A percentile compares a stretch with the other conserved stretches of the same genome.
Evolutionary conservation across 2,329 filamentous ascomycete genomes (phyloP).

Genomic region (Nemania diffusa): DNA sequence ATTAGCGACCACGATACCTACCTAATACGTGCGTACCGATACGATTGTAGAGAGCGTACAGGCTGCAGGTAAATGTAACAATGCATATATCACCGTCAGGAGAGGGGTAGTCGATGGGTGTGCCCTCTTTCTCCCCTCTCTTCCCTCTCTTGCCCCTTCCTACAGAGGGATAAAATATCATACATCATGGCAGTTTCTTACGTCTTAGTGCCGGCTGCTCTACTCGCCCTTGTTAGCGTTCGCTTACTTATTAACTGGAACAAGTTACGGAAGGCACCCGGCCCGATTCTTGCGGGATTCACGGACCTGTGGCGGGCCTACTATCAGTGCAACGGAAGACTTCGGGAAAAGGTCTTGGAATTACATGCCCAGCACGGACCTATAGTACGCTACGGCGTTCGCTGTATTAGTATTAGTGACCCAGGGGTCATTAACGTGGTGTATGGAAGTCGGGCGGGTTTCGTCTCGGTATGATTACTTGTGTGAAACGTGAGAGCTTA

Average conservation of each 20-base stretch:
- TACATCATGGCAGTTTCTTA: conserved; percentile 32
- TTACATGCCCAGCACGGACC: conserved; percentile 40
- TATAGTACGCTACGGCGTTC: conserved; percentile 44
- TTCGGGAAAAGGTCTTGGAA: conserved; percentile 40
- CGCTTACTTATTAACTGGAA: conserved; percentile 39
- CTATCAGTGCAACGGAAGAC: conserved; percentile 41
- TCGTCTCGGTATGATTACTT: conserved; percentile 37
- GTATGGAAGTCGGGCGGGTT: conserved; percentile 43
- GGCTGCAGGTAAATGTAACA: background rate
- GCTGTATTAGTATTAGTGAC: conserved; percentile 43
- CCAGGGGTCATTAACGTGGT: conserved; percentile 42
- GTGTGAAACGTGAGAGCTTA: background rate
- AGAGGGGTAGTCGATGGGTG: background rate
- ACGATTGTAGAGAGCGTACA: background rate
- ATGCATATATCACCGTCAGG: background rate
- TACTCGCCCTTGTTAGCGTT: conserved; percentile 26
- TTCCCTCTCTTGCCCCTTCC: background rate
- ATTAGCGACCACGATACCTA: background rate
- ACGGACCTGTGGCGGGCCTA: conserved; percentile 45
- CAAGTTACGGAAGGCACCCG: conserved; percentile 41
- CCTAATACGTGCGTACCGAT: background rate
- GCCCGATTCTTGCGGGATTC: conserved; percentile 38
- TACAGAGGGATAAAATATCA: background rate
- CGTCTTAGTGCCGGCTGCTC: conserved; percentile 16
- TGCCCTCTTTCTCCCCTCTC: background rate